Base-by-base conservation (phyloP, 768 basidiomycete genomes). In the Boletus subparvulus region DNA sequence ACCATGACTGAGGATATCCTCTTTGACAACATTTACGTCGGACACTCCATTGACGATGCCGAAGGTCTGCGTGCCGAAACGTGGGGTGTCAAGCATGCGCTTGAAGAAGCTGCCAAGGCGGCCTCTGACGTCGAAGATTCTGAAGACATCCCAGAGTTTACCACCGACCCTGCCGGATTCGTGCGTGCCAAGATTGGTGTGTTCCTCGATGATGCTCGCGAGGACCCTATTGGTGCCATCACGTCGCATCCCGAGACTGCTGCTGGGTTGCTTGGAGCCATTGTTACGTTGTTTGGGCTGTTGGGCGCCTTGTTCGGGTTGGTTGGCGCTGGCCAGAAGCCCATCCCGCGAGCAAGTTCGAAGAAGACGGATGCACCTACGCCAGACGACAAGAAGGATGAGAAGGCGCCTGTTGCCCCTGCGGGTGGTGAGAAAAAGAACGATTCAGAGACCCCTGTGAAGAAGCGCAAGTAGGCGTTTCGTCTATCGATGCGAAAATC, bases 1-100 rank as follows among this genome's bases (percentile, higher is more conserved):
- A 96, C 96, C 45, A 99, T 98, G 97, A 96, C 95, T 42, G 91
- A 91, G 74, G 88, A 92, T 69, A 94, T 94, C 65, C 81, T 94
- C 64, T 95, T 94, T 72, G 86, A 92, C 75, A 94, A 93, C 78
- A 85, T 99, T 69, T 98, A 94, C 78, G 74, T 99, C 56, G 94
- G 94, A 56, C 88, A 94, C 80, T 95, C 94, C 19, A 69, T 84
- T 55, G 84, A 85, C 39, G 93, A 96, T 58, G 97, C 97, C 60
- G 85, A 90, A 73, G 74, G 77, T 12, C 75, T 99, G 63, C 92
- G 94, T 54, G 75, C 78, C 16, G 92, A 95, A 76, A 92, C 94
- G n/a, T 99, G 90, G 75, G 84, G 85, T 63, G 71, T 96, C 74
- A 98, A 98, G 86, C 88, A 90, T 71, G 74, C 84, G 10, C 78